A percentile compares a stretch with the other conserved stretches of the same genome.
These are phyloP conservation scores for Polyplosphaeria fusca DNA, from an alignment of 495 filamentous ascomycete genomes.

Conservation along the genomic window DNA sequence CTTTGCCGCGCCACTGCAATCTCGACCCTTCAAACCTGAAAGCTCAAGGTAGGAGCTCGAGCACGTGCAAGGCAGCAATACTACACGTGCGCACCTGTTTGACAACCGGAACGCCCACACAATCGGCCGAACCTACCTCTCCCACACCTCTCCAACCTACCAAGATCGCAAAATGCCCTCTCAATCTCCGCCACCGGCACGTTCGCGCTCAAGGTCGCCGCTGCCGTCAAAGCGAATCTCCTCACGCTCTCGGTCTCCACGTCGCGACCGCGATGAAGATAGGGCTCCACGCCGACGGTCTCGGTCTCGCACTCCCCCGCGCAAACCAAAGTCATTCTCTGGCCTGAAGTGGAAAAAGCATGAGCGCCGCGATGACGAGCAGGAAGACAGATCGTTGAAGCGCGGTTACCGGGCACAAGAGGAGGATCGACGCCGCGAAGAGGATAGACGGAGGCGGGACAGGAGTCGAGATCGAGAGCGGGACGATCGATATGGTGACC, in stretches of 20 bases:
- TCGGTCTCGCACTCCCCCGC: constrained; percentile 14
- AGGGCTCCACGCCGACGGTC: background rate
- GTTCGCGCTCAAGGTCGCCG: background rate
- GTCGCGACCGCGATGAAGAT: background rate
- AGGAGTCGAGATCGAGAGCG: constrained; percentile 8
- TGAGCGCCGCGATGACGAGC: background rate
- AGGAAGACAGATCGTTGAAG: background rate
- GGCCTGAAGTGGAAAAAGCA: constrained; percentile 34
- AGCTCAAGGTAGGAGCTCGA: too few species aligned
- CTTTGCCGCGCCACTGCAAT: too few species aligned
- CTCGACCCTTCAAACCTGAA: too few species aligned
- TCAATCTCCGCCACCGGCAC: background rate
- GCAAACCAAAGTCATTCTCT: constrained; percentile 14
- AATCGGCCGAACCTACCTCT: background rate
- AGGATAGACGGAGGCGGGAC: background rate
- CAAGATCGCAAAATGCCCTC: constrained; percentile 2
- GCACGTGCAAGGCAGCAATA: too few species aligned
- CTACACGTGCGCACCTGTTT: too few species aligned
- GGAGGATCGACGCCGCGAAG: background rate
- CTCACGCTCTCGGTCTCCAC: constrained; percentile 8
- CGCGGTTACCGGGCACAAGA: constrained; percentile 18
- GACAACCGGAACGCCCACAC: too few species aligned
- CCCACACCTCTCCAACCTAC: background rate
- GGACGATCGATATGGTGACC: constrained; percentile 1
- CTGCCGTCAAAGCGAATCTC: background rate